Evolutionary conservation across 768 basidiomycete genomes (phyloP).

Genomic region (Cyathus striatus): DNA sequence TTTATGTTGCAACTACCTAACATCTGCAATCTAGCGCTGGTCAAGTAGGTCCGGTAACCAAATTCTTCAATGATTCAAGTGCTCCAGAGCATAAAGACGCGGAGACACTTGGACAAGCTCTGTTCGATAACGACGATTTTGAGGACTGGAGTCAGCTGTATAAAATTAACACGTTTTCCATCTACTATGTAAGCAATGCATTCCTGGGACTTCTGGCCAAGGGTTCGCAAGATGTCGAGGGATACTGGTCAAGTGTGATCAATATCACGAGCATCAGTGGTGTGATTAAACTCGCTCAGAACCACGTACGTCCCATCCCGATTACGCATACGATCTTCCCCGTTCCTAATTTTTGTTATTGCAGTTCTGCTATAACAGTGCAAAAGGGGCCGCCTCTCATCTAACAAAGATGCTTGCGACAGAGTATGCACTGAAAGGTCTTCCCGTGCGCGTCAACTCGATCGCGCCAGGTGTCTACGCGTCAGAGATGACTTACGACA

Average conservation of each 20-base stretch:
- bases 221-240: constrained; percentile 54
- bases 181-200: constrained; percentile 72
- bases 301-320: constrained; percentile 51
- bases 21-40: constrained; percentile 52
- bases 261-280: constrained; percentile 81
- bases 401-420: constrained; percentile 75
- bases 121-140: constrained; percentile 65
- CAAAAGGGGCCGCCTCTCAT: constrained; percentile 74
- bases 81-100: constrained; percentile 58
- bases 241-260: constrained; percentile 62
- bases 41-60: constrained; percentile 59
- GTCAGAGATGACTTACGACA: constrained; percentile 67
- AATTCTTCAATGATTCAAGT: constrained; percentile 50
- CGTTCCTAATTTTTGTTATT: not conserved
- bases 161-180: constrained; percentile 66
- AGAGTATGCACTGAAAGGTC: constrained; percentile 63
- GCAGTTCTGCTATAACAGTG: constrained; percentile 79
- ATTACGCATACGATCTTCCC: not conserved
- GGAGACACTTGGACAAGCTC: constrained; percentile 58
- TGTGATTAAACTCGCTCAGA: constrained; percentile 61
- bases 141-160: constrained; percentile 62
- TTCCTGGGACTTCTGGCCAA: constrained; percentile 74
- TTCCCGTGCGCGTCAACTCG: constrained; percentile 68
- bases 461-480: constrained; percentile 74
- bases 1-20: not conserved